Evolutionary conservation across 2,329 filamentous ascomycete genomes (phyloP), one percentile per base, ranked within the genome.

Genomic region (Penicillium sp.): DNA sequence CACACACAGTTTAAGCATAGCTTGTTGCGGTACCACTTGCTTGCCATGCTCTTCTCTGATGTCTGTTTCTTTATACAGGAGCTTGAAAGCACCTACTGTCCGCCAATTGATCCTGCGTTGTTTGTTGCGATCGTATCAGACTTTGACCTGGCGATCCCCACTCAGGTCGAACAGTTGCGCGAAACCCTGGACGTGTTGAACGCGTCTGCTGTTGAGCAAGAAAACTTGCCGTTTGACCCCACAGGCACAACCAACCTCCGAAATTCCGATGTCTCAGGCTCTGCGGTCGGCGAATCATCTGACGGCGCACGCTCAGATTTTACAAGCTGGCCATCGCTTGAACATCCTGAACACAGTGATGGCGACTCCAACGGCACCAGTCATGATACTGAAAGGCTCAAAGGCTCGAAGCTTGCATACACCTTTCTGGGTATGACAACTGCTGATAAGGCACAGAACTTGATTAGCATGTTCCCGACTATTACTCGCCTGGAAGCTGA

Each of bases 41-140:
- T n/a, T 44, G 8, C 15, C 9, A 17, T 12, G 31, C 6, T 29
- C 2, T 21, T 17, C 9, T 23, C 49, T 53, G 4, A 57, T 17
- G 4, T 6, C 6, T 21, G 17, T 27, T 29, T n/a, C 4, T 9
- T 4, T 13, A 23, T 13, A 17, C 39, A 78, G 75, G 73, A 74
- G 43, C 65, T 78, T 25, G 70, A 93, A 86, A 82, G 86, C 60
- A 85, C 88, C 62, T 93, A 91, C 69, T 87, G 87, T 70, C 84
- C 89, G 25, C 83, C 88, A 19, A 75, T 97, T 41, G 93, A 97
- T 65, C 85, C 91, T 63, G 84, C 90, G 0, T 82, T 93, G 13
- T 84, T 97, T 58, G 82, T 88, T 53, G 88, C 91, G 4, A 89
- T 97, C 49, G 79, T 86, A 6, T 84, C 79, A 52, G 93, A 97